Conservation (phyloP, 257 asterid genomes). For the Galeopsis tetrahit region DNA sequence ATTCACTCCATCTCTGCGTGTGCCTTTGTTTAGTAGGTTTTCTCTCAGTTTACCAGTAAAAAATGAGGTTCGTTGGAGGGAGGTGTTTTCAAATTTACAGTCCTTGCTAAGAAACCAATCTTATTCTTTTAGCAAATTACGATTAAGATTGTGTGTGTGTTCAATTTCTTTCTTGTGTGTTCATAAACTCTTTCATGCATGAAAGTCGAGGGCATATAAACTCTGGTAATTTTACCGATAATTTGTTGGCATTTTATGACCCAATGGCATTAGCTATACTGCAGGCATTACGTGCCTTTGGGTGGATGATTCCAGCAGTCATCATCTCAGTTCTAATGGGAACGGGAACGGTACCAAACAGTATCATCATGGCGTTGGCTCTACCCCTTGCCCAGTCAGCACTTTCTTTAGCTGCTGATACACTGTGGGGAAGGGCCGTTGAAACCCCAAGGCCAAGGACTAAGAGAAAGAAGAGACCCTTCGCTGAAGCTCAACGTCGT, state of each 20-base stretch:
- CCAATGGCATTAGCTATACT: constrained; percentile 26
- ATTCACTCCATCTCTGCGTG: background rate
- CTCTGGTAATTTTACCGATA: background rate
- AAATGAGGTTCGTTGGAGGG: background rate
- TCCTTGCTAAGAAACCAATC: background rate
- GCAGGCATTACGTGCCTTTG: constrained; percentile 73
- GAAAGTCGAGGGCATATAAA: background rate
- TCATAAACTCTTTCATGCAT: background rate
- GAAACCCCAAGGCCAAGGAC: constrained; percentile 43
- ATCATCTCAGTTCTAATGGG: constrained; percentile 59
- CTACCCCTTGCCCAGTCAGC: constrained; percentile 86
- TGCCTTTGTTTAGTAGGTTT: background rate
- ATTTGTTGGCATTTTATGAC: constrained; percentile 17
- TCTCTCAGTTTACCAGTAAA: background rate
- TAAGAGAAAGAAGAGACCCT: constrained; percentile 50
- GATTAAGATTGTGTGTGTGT: background rate
- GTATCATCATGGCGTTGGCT: constrained; percentile 71
- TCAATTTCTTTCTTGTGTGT: background rate
- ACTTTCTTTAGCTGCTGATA: constrained; percentile 54
- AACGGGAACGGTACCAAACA: constrained; percentile 61
- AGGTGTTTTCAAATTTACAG: background rate
- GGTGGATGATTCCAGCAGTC: constrained; percentile 92
- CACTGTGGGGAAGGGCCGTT: constrained; percentile 55
- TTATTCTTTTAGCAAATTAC: background rate
- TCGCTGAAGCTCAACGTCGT: constrained; percentile 38